phyloP scores from a whole-genome alignment of 2,329 filamentous ascomycete species.

The Cordyceps militaris region DNA sequence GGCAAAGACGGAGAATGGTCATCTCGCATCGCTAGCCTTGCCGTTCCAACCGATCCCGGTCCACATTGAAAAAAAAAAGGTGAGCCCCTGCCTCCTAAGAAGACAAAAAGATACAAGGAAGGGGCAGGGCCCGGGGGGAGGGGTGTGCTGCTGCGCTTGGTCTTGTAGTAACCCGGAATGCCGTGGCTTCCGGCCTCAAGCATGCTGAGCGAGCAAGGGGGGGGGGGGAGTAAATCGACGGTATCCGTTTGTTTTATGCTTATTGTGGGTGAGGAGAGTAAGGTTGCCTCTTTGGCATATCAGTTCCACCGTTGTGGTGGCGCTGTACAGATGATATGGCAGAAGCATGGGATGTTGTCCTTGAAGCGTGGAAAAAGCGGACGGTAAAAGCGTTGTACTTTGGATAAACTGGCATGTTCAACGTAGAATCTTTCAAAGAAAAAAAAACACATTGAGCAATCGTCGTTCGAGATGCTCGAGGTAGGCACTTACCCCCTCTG shows the following conservation, averaged over 20 bases:
- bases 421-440: too few species aligned
- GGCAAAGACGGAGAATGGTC: slow-evolving; percentile 1
- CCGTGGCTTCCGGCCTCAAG: slow-evolving; percentile 6
- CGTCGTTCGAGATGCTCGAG: too few species aligned
- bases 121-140: too few species aligned
- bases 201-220: not conserved
- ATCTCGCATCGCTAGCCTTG: slow-evolving; percentile 11
- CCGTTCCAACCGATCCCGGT: slow-evolving; percentile 12
- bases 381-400: too few species aligned
- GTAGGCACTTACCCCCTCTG: too few species aligned
- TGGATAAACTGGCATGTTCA: too few species aligned
- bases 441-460: too few species aligned
- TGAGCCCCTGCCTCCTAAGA: not conserved
- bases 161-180: not conserved
- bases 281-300: not conserved
- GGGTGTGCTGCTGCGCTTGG: not conserved
- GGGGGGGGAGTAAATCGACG: not conserved
- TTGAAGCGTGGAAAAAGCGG: too few species aligned
- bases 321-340: not conserved
- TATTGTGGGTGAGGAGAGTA: slow-evolving; percentile 3
- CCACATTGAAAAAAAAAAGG: slow-evolving; percentile 3
- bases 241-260: slow-evolving; percentile 10
- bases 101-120: not conserved
- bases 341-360: not conserved
- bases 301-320: not conserved